phyloP scores from a whole-genome alignment of 208 protist genomes.

The Trichomonas gallinae region DNA sequence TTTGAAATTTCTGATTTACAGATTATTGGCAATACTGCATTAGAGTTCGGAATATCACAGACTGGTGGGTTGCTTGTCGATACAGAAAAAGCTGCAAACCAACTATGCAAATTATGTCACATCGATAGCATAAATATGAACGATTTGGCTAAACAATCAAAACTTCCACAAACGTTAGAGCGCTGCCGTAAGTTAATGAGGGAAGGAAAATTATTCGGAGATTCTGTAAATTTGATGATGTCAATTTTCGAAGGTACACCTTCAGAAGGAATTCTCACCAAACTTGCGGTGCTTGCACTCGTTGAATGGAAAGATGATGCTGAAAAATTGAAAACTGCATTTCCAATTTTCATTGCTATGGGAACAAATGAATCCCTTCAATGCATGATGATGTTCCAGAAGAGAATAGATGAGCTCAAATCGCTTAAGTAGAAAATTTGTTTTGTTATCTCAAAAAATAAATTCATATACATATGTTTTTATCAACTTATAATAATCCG shows the following conservation, averaged over 20 bases:
- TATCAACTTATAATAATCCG: no score
- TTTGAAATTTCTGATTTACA: background rate
- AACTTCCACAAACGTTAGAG: background rate
- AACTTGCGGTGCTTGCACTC: background rate
- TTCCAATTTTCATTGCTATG: background rate
- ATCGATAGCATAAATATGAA: background rate
- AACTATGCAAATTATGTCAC: background rate
- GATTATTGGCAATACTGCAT: background rate
- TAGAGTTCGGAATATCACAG: background rate
- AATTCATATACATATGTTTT: no score
- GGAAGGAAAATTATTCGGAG: background rate
- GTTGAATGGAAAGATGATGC: background rate
- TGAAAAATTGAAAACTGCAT: background rate
- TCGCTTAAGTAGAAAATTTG: background rate
- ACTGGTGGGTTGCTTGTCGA: background rate
- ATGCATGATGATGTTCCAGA: background rate
- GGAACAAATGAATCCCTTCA: background rate
- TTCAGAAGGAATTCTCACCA: background rate
- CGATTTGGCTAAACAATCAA: background rate
- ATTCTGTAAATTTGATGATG: background rate
- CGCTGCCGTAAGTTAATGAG: background rate
- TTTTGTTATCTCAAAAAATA: background rate
- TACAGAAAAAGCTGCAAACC: background rate
- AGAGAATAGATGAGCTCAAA: background rate
- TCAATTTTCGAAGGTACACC: background rate